Evolutionary conservation across 768 basidiomycete species (phyloP).

Genomic region (Leccinum disarticulatum): DNA sequence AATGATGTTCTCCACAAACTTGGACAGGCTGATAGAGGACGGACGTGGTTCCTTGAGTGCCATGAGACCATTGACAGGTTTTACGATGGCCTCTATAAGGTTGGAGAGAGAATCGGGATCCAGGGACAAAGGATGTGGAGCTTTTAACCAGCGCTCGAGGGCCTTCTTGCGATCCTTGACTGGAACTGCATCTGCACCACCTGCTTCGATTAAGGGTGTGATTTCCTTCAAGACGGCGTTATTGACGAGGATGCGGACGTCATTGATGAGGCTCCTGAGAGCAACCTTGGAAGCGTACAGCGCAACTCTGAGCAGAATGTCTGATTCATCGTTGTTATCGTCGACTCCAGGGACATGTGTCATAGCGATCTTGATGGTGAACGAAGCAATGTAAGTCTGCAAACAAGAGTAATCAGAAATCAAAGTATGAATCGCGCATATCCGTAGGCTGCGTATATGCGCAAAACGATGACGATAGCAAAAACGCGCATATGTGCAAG

Average conservation of each 20-base stretch:
- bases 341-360: too few species aligned
- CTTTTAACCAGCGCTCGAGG: background rate
- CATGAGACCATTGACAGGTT: background rate
- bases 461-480: background rate
- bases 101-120: background rate
- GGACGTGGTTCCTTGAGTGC: background rate
- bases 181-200: accelerated
- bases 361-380: background rate
- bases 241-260: too few species aligned
- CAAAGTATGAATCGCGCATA: background rate
- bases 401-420: too few species aligned
- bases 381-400: background rate
- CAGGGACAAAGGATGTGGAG: background rate
- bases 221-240: background rate
- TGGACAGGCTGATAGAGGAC: background rate
- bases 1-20: background rate
- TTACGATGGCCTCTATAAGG: background rate
- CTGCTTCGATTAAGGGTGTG: background rate
- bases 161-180: background rate
- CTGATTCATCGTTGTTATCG: too few species aligned
- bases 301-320: too few species aligned
- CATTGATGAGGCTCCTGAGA: too few species aligned
- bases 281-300: too few species aligned
- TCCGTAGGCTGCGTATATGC: background rate
- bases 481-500: too few species aligned